Base-by-base conservation (phyloP, 1,139 yeast species). In the Geotrichum reessii region DNA sequence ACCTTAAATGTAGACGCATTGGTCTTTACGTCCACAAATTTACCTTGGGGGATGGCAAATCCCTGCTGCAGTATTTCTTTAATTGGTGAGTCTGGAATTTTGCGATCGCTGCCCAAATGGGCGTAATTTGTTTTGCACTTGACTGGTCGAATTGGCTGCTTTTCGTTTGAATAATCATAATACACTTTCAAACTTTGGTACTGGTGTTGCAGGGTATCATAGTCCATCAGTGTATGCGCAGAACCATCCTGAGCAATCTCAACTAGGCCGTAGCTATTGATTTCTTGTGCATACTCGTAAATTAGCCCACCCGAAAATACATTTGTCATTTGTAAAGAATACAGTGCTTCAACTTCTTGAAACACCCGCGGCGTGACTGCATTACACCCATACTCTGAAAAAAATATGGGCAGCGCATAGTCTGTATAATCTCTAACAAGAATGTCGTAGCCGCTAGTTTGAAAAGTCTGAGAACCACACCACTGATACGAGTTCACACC, bases 401-500 rank as follows among this genome's bases (percentile, higher is more conserved):
- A 85, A 69, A 92, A 84, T 33, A 91, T 74, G 14, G 97, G 97
- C 60, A 89, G 84, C 14, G 89, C 77, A 63, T 89, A 78, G 71
- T 86, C 80, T 48, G 75, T 67, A 71, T 85, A 84, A 58, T 85
- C 83, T 17, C 79, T 71, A 65, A 86, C 86, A 67, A 85, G 77
- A 53, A 71, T 76, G 56, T 76, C 78, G 71, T 86, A 89, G 47
- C 95, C 96, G n/a, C 93, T 84, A 2, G 81, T 68, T 57, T 74
- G 65, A 81, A 85, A 87, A 59, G 80, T 77, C 25, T 81, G 78
- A 27, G 80, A 69, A 55, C 89, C 85, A 74, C 97, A 91, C 97
- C 97, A 76, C 72, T 87, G 90, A 73, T 91, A 91, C 66, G 93
- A 87, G 77, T 92, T 91, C 68, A 92, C 81, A 57, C 97, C 97